Conservation (phyloP, 768 basidiomycete genomes). For the Lepiota subincarnata region DNA sequence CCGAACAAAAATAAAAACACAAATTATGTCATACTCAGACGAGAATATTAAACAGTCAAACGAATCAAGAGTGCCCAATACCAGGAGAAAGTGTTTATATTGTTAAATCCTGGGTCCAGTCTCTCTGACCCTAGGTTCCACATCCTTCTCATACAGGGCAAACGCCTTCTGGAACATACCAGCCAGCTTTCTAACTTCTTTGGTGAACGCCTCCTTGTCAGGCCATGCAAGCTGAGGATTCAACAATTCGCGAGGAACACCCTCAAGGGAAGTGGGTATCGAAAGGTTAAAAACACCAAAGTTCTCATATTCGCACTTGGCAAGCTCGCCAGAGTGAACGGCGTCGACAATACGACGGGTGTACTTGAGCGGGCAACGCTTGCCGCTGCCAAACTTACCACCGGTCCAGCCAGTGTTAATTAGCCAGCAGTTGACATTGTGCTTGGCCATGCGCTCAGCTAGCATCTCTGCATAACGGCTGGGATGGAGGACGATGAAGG, state of each 20-base stretch:
- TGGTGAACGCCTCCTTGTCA: conserved; percentile 84
- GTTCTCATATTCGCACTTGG: conserved; percentile 80
- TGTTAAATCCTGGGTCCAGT: conserved; percentile 66
- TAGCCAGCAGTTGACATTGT: conserved; percentile 93
- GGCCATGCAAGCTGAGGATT: conserved; percentile 87
- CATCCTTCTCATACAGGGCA: conserved; percentile 84
- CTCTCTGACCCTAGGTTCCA: conserved; percentile 70
- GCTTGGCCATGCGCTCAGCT: conserved; percentile 85
- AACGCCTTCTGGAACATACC: conserved; percentile 96
- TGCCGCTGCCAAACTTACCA: conserved; percentile 88
- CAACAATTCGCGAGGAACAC: conserved; percentile 87
- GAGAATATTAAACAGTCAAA: background rate
- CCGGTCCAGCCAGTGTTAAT: conserved; percentile 99
- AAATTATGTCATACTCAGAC: background rate
- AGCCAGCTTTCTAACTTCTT: conserved; percentile 83
- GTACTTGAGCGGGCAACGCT: conserved; percentile 94
- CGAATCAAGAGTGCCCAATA: background rate
- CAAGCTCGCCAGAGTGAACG: conserved; percentile 90
- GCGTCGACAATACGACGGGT: conserved; percentile 97
- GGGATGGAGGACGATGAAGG: conserved; percentile 98
- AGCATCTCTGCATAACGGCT: conserved; percentile 97
- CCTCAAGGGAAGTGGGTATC: conserved; percentile 78
- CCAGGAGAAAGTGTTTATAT: background rate
- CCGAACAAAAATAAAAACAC: background rate
- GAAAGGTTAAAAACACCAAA: conserved; percentile 81